Percentiles rank a stretch among this genome's conserved stretches.
These are phyloP conservation scores for Cladosporium sp. DNA, from an alignment of 2,329 filamentous ascomycete species.

Conservation along the genomic window DNA sequence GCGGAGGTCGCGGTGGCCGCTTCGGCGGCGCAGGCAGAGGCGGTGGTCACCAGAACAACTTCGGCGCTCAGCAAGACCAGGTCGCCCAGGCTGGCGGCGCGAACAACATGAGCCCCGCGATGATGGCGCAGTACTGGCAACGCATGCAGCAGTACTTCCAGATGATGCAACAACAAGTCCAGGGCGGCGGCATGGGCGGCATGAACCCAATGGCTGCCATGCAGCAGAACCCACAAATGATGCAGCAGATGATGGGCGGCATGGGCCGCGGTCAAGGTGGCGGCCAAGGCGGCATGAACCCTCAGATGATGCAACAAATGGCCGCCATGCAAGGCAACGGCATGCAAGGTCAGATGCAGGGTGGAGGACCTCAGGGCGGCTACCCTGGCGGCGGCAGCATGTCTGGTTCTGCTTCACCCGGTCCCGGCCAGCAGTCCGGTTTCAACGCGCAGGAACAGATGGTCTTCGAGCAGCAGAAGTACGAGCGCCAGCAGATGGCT, in stretches of 20 bases:
- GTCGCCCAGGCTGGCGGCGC: constrained; percentile 16
- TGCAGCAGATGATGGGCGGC: constrained; percentile 39
- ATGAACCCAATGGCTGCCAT: constrained; percentile 56
- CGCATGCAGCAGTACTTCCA: constrained; percentile 97
- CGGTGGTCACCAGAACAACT: constrained; percentile 34
- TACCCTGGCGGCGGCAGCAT: constrained; percentile 37
- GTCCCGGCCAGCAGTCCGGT: constrained; percentile 26
- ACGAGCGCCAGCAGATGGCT: constrained; percentile 63
- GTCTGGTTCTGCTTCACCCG: constrained; percentile 19
- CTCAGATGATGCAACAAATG: constrained; percentile 58
- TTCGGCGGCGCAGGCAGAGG: constrained; percentile 31
- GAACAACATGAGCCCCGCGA: constrained; percentile 82
- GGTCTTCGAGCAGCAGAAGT: constrained; percentile 73
- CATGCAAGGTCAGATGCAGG: constrained; percentile 46
- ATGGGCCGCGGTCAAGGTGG: constrained; percentile 22
- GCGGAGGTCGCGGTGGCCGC: constrained; percentile 40
- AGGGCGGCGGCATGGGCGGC: constrained; percentile 30
- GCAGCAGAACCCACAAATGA: constrained; percentile 33
- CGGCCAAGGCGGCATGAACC: constrained; percentile 22
- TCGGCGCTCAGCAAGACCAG: constrained; percentile 21
- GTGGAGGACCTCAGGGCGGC: constrained; percentile 38
- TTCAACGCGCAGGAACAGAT: constrained; percentile 70
- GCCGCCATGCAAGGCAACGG: constrained; percentile 39
- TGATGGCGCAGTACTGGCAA: constrained; percentile 98
- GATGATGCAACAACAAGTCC: constrained; percentile 35